Base-by-base conservation (phyloP, 2,329 filamentous ascomycete genomes). In the Colletotrichum tropicicola region DNA sequence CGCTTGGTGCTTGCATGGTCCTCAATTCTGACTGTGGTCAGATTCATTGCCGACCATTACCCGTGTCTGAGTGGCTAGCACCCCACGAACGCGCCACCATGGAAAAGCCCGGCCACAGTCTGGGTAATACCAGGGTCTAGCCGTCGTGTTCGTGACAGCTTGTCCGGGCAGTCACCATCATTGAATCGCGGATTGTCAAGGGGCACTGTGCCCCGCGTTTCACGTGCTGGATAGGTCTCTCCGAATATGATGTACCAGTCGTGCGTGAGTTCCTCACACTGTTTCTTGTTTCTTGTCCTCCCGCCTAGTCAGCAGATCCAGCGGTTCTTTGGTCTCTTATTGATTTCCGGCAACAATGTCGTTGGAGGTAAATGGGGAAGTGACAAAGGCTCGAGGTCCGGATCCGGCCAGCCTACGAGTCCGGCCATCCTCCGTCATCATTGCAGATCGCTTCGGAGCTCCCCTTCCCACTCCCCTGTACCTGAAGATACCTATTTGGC, bases 201-300 rank as follows among this genome's bases (percentile, higher is more conserved):
- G 32, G 48, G 30, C 45, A 17, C 23, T 41, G 15, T 56, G 35
- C 54, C 45, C 47, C 47, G 30, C 57, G 49, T 61, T 61, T 62
- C 62, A 65, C 49, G 51, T 51, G 57, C 44, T 25, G n/a, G n/a
- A 55, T 61, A 41, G 59, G 48, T 54, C 25, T 17, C 32, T 35
- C 21, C 45, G 8, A 19, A 52, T 32, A n/a, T n/a, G n/a, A n/a
- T n/a, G n/a, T n/a, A n/a, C n/a, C n/a, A n/a, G n/a, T n/a, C n/a
- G n/a, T n/a, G n/a, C n/a, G n/a, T n/a, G n/a, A n/a, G n/a, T n/a
- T n/a, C n/a, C n/a, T n/a, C n/a, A n/a, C n/a, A n/a, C n/a, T n/a
- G n/a, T n/a, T n/a, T n/a, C n/a, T n/a, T n/a, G n/a, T n/a, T n/a
- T n/a, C n/a, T n/a, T n/a, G n/a, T n/a, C n/a, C n/a, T n/a, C n/a